Evolutionary conservation across 129 eudicot species (phyloP), one percentile per base, ranked within the genome.

Genomic region (Tagetes erecta): DNA sequence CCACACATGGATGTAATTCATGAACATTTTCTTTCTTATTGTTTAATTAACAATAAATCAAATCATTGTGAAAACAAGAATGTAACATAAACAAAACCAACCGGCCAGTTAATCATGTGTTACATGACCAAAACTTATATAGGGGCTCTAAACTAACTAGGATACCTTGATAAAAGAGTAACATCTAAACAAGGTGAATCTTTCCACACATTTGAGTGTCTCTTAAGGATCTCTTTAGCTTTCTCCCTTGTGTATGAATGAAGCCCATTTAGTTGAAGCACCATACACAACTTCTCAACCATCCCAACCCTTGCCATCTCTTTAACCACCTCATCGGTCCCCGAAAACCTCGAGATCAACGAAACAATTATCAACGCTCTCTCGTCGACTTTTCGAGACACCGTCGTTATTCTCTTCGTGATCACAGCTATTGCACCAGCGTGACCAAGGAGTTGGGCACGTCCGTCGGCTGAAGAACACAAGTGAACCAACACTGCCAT

Each of bases 391-490:
- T 79, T 67, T 3, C 58, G 51, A 30, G 96, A 89, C 55, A 84
- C 88, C 76, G 58, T 84, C 76, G 81, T 52, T 1, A 89, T 78
- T 74, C 86, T 69, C 83, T 75, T 78, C 20, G 92, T 76, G 45
- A 87, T 58, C 69, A 89, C 68, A 12, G 96, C 88, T 36, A 89
- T 44, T 13, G 92, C 92, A 0, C 80, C 96, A 0, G 90, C 88
- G 53, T 89, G 96, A 39, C 64, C 68, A 55, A 89, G 52, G 42
- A 89, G 80, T 68, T 81, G 79, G 3, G 87, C 89, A 30, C 96
- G 70, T 14, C 96, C 96, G 36, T 84, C 89, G 5, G 96, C 96
- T 46, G 84, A 77, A 5, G 80, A 71, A 40, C 96, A 89, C 68
- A 89, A 44, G 50, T 86, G 86, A 74, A 75, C 82, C 62, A 89